Conservation (phyloP, 139 green algal genomes). For the Chlamydomonas applanata region DNA sequence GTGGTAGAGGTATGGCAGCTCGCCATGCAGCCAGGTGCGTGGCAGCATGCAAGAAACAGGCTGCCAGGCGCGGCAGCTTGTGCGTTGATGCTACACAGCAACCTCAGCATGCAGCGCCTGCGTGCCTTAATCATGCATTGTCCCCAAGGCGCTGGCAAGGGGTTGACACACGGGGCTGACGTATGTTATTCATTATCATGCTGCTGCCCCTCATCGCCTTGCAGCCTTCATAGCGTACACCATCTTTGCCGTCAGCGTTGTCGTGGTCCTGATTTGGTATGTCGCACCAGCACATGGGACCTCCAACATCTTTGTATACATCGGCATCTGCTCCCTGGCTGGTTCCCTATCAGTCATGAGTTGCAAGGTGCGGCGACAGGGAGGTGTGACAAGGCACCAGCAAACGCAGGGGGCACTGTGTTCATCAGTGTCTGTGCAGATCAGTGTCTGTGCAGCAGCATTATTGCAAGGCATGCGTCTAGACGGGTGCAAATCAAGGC, state of each 20-base stretch:
- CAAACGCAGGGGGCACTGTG: too few relatives aligned
- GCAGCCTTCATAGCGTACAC: conserved; percentile 88
- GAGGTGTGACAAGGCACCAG: too few relatives aligned
- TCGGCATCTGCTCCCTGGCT: conserved; percentile 93
- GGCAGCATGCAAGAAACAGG: too few relatives aligned
- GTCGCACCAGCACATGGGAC: conserved; percentile 59
- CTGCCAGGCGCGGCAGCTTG: too few relatives aligned
- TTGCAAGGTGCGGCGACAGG: conserved; percentile 80
- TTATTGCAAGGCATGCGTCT: too few relatives aligned
- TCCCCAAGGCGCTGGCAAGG: background rate
- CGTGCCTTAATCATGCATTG: background rate
- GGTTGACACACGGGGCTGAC: background rate
- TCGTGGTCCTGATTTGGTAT: conserved; percentile 48
- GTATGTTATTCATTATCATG: background rate
- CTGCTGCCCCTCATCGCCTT: background rate
- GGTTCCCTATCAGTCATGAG: conserved; percentile 93
- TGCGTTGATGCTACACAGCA: too few relatives aligned
- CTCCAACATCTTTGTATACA: conserved; percentile 88
- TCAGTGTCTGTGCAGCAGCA: too few relatives aligned
- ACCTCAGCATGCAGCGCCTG: too few relatives aligned
- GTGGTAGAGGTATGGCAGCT: conserved; percentile 84
- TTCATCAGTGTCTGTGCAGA: too few relatives aligned
- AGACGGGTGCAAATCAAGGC: too few relatives aligned
- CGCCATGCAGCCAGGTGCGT: conserved; percentile 79
- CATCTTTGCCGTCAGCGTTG: conserved; percentile 45